phyloP scores from a whole-genome alignment of 2,329 filamentous ascomycete species.

The Fusarium fracticaudum region DNA sequence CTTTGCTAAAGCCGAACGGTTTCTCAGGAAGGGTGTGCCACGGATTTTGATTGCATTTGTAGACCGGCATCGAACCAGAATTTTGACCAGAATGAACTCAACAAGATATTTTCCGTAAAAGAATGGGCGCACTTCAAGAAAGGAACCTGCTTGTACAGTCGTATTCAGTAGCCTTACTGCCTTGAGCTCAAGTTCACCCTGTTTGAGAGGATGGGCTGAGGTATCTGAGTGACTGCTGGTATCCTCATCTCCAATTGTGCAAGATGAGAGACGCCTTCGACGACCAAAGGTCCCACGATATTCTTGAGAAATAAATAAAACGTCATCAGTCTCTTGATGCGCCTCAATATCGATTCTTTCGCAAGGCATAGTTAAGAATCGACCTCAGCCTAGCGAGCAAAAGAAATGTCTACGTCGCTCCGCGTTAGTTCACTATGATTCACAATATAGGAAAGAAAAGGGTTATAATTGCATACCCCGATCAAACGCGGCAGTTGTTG shows the following conservation, averaged over 20 bases:
- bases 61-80: conserved; percentile 48
- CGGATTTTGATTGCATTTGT: conserved; percentile 45
- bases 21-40: conserved; percentile 52
- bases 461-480: not conserved
- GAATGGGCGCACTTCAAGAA: conserved; percentile 44
- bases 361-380: conserved; percentile 8
- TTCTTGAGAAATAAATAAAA: conserved; percentile 31
- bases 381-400: not conserved
- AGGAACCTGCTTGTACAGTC: conserved; percentile 36
- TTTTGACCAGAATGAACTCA: conserved; percentile 54
- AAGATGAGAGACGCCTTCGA: conserved; percentile 28
- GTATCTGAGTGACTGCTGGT: conserved; percentile 26
- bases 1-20: conserved; percentile 48
- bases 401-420: not conserved
- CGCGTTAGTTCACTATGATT: not conserved
- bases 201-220: conserved; percentile 13
- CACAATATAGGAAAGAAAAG: not conserved
- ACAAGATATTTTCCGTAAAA: conserved; percentile 40
- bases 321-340: conserved; percentile 8
- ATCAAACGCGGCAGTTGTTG: not conserved
- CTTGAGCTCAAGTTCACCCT: conserved; percentile 39
- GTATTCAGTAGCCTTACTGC: conserved; percentile 8
- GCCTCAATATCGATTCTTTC: conserved; percentile 4
- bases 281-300: not conserved
- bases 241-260: conserved; percentile 35